Conservation (phyloP, 805 yeast species). For the Trichomonascus vanleenenianus region DNA sequence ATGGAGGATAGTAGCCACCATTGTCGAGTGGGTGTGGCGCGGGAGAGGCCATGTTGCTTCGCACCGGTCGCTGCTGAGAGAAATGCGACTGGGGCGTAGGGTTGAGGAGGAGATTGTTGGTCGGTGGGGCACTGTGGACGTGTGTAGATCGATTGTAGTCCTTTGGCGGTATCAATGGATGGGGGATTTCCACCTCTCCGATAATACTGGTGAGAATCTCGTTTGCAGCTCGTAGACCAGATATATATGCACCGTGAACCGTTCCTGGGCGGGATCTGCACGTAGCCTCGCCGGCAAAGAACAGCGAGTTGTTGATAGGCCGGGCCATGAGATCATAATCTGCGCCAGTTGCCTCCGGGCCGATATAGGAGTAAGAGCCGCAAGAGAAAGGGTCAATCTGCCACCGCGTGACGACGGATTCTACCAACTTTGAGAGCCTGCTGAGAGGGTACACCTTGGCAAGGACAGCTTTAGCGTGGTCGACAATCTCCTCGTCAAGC, state of each 20-base stretch:
- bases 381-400: constrained; percentile 66
- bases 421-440: constrained; percentile 24
- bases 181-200: constrained; percentile 34
- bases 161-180: constrained; percentile 25
- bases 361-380: constrained; percentile 62
- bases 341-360: constrained; percentile 35
- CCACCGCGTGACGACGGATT: constrained; percentile 59
- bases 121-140: constrained; percentile 5
- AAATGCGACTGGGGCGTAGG: neutral
- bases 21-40: neutral
- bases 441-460: constrained; percentile 22
- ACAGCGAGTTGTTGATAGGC: constrained; percentile 30
- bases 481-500: constrained; percentile 29
- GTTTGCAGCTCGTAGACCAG: constrained; percentile 35
- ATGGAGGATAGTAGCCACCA: neutral
- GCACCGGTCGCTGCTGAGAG: neutral
- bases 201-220: constrained; percentile 33
- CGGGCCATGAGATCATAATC: constrained; percentile 35
- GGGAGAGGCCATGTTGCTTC: constrained; percentile 3
- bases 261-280: constrained; percentile 35
- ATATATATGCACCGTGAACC: constrained; percentile 36
- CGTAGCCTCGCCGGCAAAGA: constrained; percentile 39
- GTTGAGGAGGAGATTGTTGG: neutral
- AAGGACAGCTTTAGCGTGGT: constrained; percentile 26
- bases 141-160: neutral